Evolutionary conservation across 1,284 basidiomycete species (phyloP), one percentile per base, ranked within the genome.

Genomic region (Ustilago tritici): DNA sequence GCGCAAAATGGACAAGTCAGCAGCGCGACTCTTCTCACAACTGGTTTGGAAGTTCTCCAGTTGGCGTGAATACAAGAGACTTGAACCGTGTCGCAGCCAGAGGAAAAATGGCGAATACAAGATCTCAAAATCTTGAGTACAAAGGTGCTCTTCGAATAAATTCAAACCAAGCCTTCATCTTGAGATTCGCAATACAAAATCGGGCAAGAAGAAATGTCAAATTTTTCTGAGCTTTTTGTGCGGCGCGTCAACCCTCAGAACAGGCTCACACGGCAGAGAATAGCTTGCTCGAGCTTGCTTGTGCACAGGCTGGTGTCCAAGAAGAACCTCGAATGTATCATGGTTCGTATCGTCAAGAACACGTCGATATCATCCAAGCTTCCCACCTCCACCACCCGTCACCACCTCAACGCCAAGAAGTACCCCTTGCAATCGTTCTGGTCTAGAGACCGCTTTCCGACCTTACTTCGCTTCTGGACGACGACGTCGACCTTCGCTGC

Each of bases 371-470:
- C 61, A 50, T 49, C 54, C 19, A 56, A 28, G 38, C 5, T 31
- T 23, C 38, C 12, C n/a, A 19, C 34, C 19, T 47, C 46, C 34
- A 47, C 34, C 43, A 60, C 46, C 47, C 50, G 38, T 56, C 61
- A 63, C 35, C 61, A 56, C n/a, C 54, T 56, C 61, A 56, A 50
- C 49, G 43, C 50, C 54, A 50, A 38, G 47, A 2, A 50, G 19
- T 28, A n/a, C 47, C 28, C 4, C 10, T 41, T 28, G 8, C 28
- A 46, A 12, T 19, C 6, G 31, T 43, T 56, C 61, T 56, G 54
- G 50, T 36, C 55, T 38, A 9, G 23, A 43, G 50, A 46, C 10
- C 6, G 2, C 52, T 19, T 36, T 36, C 9, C 41, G 52, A 53
- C 34, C 35, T 23, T 10, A 15, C 46, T 14, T 43, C 35, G 46